A percentile compares a stretch with the other conserved stretches of the same genome.
phyloP scores from a whole-genome alignment of 2,329 filamentous ascomycete genomes.

The Grosmannia penicillata region DNA sequence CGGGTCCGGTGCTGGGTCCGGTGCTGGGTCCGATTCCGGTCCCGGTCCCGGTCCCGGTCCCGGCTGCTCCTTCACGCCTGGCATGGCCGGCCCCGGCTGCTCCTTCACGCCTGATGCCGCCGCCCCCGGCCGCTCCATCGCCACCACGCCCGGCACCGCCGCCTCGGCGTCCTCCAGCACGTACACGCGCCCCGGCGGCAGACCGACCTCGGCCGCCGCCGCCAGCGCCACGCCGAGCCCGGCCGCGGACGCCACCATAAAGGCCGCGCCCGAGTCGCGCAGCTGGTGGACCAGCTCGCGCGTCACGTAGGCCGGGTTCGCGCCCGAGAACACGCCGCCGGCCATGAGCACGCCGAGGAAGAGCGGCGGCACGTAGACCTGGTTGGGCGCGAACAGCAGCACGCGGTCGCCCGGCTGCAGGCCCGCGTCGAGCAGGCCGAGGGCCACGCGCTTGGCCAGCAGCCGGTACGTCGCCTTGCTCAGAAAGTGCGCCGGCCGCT shows the following conservation, averaged over 20 bases:
- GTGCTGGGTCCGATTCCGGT: no score
- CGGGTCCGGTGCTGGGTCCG: no score
- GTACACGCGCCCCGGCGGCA: constrained; percentile 43
- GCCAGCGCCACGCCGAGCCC: constrained; percentile 49
- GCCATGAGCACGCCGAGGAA: constrained; percentile 65
- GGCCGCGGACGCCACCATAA: constrained; percentile 48
- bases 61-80: not conserved
- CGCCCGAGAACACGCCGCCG: constrained; percentile 60
- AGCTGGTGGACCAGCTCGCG: constrained; percentile 65
- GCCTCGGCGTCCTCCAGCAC: constrained; percentile 41
- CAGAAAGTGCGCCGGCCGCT: constrained; percentile 49
- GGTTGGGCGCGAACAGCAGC: constrained; percentile 59
- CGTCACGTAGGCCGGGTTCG: constrained; percentile 33
- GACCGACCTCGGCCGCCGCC: constrained; percentile 43
- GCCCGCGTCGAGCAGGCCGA: constrained; percentile 49
- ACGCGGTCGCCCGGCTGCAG: constrained; percentile 55
- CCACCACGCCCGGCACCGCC: constrained; percentile 18
- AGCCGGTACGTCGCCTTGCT: constrained; percentile 50
- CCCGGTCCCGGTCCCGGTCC: no score
- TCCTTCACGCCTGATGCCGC: constrained; percentile 11
- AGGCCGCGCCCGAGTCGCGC: constrained; percentile 51
- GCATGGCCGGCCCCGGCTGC: not conserved
- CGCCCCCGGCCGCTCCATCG: constrained; percentile 7
- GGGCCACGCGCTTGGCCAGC: constrained; percentile 57
- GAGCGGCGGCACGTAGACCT: constrained; percentile 54